phyloP scores from a whole-genome alignment of 2,329 filamentous ascomycete genomes.

The Pseudocercospora pini-densiflorae region DNA sequence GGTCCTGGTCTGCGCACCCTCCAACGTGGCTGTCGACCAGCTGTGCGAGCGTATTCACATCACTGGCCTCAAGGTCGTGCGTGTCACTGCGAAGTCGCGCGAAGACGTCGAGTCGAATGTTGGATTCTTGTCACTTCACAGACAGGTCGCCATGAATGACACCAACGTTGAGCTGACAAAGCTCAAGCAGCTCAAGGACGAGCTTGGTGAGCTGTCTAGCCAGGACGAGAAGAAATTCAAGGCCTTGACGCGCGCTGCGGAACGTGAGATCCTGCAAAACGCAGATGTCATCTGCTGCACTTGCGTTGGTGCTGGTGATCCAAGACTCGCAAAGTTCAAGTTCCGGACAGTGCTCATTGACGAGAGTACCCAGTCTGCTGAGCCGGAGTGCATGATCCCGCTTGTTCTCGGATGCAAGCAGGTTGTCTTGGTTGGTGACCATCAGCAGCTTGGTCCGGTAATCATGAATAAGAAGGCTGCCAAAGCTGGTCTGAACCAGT shows the following conservation, averaged over 20 bases:
- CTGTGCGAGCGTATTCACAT: constrained; percentile 95
- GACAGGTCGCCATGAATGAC: constrained; percentile 95
- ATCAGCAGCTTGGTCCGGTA: constrained; percentile 96
- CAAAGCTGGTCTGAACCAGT: constrained; percentile 96
- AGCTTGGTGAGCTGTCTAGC: constrained; percentile 87
- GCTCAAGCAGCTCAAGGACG: constrained; percentile 88
- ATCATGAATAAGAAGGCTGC: constrained; percentile 99
- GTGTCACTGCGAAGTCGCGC: constrained; percentile 96
- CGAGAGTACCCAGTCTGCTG: constrained; percentile 96
- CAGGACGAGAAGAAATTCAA: constrained; percentile 99
- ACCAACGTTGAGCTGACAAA: constrained; percentile 93
- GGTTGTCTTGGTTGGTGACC: constrained; percentile 96
- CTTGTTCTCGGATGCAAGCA: constrained; percentile 97
- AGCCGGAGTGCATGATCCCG: constrained; percentile 99
- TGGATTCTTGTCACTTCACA: constrained; percentile 90
- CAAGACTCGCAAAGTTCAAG: constrained; percentile 93
- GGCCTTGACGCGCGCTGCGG: constrained; percentile 88
- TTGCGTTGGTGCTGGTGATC: constrained; percentile 95
- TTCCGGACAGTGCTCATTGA: constrained; percentile 98
- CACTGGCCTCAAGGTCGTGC: constrained; percentile 94
- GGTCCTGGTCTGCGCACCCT: constrained; percentile 94
- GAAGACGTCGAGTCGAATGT: constrained; percentile 99
- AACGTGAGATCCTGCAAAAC: constrained; percentile 92
- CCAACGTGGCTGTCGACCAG: constrained; percentile 98
- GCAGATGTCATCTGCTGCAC: constrained; percentile 99